Evolutionary conservation across 257 asterid genomes (phyloP), one percentile per base, ranked within the genome.

Genomic region (Solanum neorickii): DNA sequence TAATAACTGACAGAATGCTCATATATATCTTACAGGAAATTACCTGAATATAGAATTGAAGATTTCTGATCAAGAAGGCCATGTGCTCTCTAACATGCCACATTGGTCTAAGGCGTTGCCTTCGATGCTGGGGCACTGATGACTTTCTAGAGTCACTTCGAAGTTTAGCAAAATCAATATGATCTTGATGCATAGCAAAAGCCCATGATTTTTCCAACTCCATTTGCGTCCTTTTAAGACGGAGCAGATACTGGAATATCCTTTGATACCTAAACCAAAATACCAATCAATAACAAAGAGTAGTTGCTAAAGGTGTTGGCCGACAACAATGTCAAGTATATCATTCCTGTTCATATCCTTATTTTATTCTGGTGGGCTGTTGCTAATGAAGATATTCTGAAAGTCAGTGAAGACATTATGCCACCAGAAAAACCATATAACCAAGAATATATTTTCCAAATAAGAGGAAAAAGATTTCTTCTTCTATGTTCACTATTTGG

Each of bases 121-220:
- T 93, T 73, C 93, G 94, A 92, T 92, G 98, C 86, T 93, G 98
- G 74, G 97, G 90, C 87, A 87, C 87, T 77, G 93, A 91, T 88
- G 91, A 90, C 88, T 90, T 89, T 84, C 69, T 84, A 68, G 88
- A 78, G 68, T 94, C 94, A 76, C 86, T 91, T 20, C 91, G 95
- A 82, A 88, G 90, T 87, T 91, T 93, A 82, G 97, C 94, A 88
- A 94, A 93, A 88, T 97, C 97, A 83, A 94, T 91, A 90, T 95
- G 98, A 88, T 96, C 99, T 92, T 93, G 98, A 90, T 93, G 94
- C 99, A 96, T 97, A 25, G 96, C 98, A 88, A 95, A 94, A 89
- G 98, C 99, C 99, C 99, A 96, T 44, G 97, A 93, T 91, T 97
- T 97, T 88, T 97, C 99, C 92, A 97, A 86, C 91, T 97, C 99